Conservation (phyloP, 768 basidiomycete genomes). For the Tulasnella sp. region DNA sequence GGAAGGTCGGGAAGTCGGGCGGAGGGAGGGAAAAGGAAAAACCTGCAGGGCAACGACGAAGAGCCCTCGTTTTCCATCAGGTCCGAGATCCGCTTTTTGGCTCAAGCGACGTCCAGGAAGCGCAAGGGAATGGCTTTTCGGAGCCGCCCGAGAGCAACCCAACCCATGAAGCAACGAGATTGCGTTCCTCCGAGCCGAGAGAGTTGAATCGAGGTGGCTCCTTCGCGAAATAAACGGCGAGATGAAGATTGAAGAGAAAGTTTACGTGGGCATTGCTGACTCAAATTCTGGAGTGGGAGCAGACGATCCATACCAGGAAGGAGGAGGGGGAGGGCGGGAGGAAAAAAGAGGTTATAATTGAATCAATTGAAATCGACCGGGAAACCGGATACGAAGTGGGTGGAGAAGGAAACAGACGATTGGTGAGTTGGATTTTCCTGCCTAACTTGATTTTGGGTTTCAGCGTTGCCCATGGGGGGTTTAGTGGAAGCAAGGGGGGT, state of each 20-base stretch:
- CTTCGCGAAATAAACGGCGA: not conserved
- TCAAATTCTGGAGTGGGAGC: not conserved
- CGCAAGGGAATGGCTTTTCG: not conserved
- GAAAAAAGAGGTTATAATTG: not conserved
- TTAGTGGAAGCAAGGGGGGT: not conserved
- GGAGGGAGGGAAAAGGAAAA: not conserved
- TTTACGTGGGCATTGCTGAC: not conserved
- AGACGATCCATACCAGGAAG: not conserved
- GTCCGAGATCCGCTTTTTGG: not conserved
- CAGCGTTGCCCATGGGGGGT: not conserved
- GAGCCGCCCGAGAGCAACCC: not conserved
- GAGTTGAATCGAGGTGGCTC: not conserved
- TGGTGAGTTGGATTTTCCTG: not conserved
- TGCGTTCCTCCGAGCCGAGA: not conserved
- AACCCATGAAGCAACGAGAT: not conserved
- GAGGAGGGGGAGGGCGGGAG: not conserved
- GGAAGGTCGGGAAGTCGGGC: not conserved
- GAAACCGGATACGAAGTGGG: not conserved
- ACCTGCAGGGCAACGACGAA: not conserved
- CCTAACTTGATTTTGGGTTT: not conserved
- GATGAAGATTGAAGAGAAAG: not conserved
- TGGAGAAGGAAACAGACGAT: not conserved
- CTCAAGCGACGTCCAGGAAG: not conserved
- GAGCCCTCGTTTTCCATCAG: not conserved
- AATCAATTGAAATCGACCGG: not conserved